Evolutionary conservation across 2,329 filamentous ascomycete genomes (phyloP).

Genomic region (Metarhizium humberi): DNA sequence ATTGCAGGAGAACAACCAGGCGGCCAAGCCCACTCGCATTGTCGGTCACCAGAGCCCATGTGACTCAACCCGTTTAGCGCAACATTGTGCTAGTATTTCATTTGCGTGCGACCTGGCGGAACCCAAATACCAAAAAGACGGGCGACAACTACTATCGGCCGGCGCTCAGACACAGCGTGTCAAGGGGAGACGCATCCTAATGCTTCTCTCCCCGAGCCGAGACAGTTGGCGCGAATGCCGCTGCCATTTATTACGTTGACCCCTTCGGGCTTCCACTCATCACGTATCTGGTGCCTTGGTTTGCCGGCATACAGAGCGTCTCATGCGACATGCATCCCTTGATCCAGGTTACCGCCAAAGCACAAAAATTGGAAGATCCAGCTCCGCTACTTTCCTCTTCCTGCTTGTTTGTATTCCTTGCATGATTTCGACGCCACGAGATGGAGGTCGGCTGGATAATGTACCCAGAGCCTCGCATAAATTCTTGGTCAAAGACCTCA

Average conservation of each 20-base stretch:
- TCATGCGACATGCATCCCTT: neutral
- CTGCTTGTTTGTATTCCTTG: neutral
- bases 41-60: slow-evolving; percentile 7
- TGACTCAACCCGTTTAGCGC: slow-evolving; percentile 7
- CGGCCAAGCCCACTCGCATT: slow-evolving; percentile 9
- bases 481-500: neutral
- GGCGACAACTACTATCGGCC: neutral
- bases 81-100: neutral
- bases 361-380: no score
- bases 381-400: no score
- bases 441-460: neutral
- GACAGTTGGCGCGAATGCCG: neutral
- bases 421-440: neutral
- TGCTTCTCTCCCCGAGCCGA: neutral
- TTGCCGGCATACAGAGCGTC: neutral
- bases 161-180: neutral
- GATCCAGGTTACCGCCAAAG: neutral
- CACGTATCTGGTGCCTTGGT: neutral
- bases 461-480: neutral
- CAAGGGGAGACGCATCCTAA: neutral
- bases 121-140: neutral
- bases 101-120: neutral
- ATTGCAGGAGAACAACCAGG: slow-evolving; percentile 1
- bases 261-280: neutral
- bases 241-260: neutral